phyloP scores from a whole-genome alignment of 176 grass and related monocot genomes.

The Saccharum spontaneum region DNA sequence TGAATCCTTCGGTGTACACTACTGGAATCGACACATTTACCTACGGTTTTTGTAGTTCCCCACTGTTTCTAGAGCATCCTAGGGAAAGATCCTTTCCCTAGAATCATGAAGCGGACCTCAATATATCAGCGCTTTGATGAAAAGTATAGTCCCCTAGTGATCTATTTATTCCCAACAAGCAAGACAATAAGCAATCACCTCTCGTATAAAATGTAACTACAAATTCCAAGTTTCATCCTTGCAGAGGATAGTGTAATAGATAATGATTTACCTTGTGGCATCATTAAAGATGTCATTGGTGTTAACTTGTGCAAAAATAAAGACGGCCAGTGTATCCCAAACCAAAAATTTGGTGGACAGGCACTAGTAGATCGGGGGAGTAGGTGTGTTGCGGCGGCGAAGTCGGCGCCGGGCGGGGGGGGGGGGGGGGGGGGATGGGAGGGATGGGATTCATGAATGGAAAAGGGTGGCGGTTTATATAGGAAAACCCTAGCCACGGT shows the following conservation, averaged over 20 bases:
- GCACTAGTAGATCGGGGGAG: neutral
- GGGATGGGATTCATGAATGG: neutral
- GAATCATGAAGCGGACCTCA: neutral
- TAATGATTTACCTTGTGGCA: neutral
- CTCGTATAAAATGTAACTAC: neutral
- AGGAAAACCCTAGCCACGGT: neutral
- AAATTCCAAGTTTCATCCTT: neutral
- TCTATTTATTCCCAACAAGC: neutral
- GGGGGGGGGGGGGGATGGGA: no score
- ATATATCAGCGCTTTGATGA: neutral
- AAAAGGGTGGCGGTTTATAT: neutral
- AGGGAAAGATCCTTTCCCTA: neutral
- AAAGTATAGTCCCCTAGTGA: neutral
- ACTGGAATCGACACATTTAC: neutral
- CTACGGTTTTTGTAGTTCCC: neutral
- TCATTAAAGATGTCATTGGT: neutral
- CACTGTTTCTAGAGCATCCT: neutral
- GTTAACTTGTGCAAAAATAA: neutral
- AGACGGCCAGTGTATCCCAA: neutral
- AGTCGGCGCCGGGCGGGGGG: accelerated
- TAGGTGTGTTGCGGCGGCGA: neutral
- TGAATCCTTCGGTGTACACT: neutral
- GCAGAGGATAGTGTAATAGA: neutral
- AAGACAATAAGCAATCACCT: neutral
- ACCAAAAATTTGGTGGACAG: neutral